Conservation (phyloP, 2,329 filamentous ascomycete genomes). For the Neoscytalidium dimidiatum region DNA sequence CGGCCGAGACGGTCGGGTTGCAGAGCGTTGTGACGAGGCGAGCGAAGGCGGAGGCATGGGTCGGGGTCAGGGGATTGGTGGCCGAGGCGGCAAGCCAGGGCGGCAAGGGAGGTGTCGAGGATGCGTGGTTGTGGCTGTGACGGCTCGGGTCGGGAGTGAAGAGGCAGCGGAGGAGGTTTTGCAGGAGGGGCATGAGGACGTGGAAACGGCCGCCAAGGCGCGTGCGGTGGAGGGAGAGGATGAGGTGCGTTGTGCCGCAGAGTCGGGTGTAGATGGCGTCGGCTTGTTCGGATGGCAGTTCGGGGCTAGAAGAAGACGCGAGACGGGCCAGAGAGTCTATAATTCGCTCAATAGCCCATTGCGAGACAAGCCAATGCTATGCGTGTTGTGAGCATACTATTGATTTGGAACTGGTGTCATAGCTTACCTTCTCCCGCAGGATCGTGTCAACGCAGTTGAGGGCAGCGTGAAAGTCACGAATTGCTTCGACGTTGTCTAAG, state of each 20-base stretch:
- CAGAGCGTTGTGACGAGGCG: constrained; percentile 62
- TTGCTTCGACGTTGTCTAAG: constrained; percentile 5
- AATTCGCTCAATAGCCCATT: constrained; percentile 45
- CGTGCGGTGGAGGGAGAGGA: constrained; percentile 59
- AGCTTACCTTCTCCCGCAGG: constrained; percentile 25
- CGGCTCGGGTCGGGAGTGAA: constrained; percentile 48
- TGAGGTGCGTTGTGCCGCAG: constrained; percentile 53
- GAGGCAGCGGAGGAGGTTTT: constrained; percentile 56
- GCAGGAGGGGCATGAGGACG: constrained; percentile 57
- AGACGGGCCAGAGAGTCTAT: constrained; percentile 39
- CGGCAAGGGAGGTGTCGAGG: constrained; percentile 26
- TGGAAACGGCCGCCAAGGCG: constrained; percentile 63
- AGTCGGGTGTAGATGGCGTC: constrained; percentile 54
- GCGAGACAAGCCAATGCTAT: constrained; percentile 43
- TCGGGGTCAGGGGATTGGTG: constrained; percentile 61
- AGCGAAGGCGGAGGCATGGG: constrained; percentile 51
- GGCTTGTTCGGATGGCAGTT: constrained; percentile 29
- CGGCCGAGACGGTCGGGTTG: constrained; percentile 61
- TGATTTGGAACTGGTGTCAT: neutral
- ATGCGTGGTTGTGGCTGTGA: neutral
- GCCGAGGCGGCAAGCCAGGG: constrained; percentile 48
- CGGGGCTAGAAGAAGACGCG: constrained; percentile 33
- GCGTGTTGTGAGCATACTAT: constrained; percentile 1
- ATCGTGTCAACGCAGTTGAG: constrained; percentile 30
- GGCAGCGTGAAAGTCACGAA: constrained; percentile 11